These are phyloP conservation scores for Coemansia sp. DNA, from an alignment of 192 early-diverging fungal species.

Conservation along the genomic window DNA sequence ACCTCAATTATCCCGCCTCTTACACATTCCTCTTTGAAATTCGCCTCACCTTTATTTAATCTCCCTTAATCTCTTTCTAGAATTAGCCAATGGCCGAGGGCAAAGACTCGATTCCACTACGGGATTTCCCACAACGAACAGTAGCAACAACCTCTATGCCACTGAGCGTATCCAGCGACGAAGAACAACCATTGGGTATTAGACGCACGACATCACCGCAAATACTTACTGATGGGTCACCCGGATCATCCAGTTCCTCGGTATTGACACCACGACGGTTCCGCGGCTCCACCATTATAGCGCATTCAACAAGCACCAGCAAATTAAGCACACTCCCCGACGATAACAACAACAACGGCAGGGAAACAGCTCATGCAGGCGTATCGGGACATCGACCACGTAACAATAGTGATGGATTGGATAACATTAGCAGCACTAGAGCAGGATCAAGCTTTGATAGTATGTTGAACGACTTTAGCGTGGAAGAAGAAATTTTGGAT, in stretches of 20 bases:
- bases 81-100: not conserved
- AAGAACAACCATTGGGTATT: not conserved
- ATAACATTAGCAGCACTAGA: conserved; percentile 2
- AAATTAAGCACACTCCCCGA: conserved; percentile 3
- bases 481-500: conserved; percentile 3
- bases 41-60: too few species aligned
- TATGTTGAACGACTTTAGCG: conserved; percentile 11
- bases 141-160: not conserved
- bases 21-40: too few species aligned
- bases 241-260: not conserved
- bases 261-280: conserved; percentile 10
- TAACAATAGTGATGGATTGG: not conserved
- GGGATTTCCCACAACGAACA: not conserved
- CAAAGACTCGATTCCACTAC: conserved; percentile 17
- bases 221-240: not conserved
- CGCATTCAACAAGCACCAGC: conserved; percentile 9
- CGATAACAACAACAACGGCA: not conserved
- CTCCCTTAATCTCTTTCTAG: too few species aligned
- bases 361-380: not conserved
- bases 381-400: not conserved
- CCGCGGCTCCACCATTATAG: conserved; percentile 8
- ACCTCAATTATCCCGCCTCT: too few species aligned
- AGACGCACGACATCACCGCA: not conserved
- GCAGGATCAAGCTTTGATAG: conserved; percentile 22
- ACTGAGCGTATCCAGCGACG: not conserved